phyloP scores from a whole-genome alignment of 179 eudicot genomes.

The Gypsophila paniculata region DNA sequence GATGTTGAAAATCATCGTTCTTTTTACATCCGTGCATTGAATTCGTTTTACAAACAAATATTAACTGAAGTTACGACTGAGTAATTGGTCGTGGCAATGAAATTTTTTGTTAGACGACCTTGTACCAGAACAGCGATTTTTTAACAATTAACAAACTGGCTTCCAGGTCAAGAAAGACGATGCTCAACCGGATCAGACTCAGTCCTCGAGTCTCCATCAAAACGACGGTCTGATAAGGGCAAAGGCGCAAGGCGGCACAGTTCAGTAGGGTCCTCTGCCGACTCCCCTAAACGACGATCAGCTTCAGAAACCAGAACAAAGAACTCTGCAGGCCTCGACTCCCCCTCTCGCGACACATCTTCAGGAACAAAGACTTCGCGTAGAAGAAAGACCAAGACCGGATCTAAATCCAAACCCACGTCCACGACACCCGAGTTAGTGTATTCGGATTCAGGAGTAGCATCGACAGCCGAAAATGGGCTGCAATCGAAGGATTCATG shows the following conservation, averaged over 20 bases:
- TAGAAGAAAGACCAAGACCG: slow-evolving; percentile 29
- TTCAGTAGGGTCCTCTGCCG: slow-evolving; percentile 19
- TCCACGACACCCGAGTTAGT: background rate
- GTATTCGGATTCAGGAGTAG: slow-evolving; percentile 20
- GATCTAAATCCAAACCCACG: slow-evolving; percentile 22
- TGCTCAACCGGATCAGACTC: slow-evolving; percentile 21
- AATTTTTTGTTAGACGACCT: background rate
- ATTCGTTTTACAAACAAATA: too few relatives aligned
- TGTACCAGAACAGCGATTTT: background rate
- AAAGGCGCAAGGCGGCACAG: slow-evolving; percentile 27
- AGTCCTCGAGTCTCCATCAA: slow-evolving; percentile 24
- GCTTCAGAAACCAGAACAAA: background rate
- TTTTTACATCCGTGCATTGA: too few relatives aligned
- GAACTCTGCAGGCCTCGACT: slow-evolving; percentile 1
- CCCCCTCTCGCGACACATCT: background rate
- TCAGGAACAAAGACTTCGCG: slow-evolving; percentile 24
- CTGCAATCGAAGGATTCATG: slow-evolving; percentile 8
- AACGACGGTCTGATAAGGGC: slow-evolving; percentile 19
- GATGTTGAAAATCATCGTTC: too few relatives aligned
- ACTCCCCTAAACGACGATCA: slow-evolving; percentile 24
- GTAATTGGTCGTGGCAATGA: too few relatives aligned
- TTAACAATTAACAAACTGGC: too few relatives aligned
- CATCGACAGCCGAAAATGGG: background rate
- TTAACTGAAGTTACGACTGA: too few relatives aligned
- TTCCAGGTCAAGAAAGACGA: slow-evolving; percentile 18